Percentiles rank a stretch among this genome's conserved stretches.
These are phyloP conservation scores for Triticum dicoccoides DNA, from an alignment of 176 grass and related monocot genomes.

Conservation along the genomic window DNA sequence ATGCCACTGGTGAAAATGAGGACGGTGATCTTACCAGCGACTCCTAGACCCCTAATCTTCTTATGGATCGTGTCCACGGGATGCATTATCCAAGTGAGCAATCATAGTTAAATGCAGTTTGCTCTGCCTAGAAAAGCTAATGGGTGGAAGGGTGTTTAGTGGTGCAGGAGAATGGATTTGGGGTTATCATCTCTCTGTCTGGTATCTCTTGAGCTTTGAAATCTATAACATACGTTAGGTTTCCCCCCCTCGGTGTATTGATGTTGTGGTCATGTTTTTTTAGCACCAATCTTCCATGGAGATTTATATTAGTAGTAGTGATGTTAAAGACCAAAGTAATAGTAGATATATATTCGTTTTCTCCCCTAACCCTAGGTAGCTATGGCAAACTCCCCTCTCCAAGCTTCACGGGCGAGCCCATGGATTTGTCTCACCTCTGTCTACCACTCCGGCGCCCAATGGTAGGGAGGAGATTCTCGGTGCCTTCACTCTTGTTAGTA, in stretches of 20 bases:
- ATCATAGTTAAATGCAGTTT: not conserved
- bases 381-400: too few relatives aligned
- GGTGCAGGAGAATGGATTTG: not conserved
- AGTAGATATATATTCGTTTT: too few relatives aligned
- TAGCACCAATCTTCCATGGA: not conserved
- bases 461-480: too few relatives aligned
- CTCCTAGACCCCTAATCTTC: conserved; percentile 42
- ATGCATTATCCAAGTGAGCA: not conserved
- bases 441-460: too few relatives aligned
- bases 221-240: conserved; percentile 27
- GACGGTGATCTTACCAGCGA: conserved; percentile 56
- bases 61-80: not conserved
- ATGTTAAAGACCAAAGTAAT: not conserved
- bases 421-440: too few relatives aligned
- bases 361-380: too few relatives aligned
- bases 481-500: too few relatives aligned
- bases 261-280: not conserved
- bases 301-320: not conserved
- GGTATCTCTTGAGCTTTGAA: not conserved
- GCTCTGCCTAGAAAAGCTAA: not conserved
- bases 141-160: not conserved
- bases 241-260: not conserved
- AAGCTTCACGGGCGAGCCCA: too few relatives aligned
- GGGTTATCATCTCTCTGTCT: conserved; percentile 33
- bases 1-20: conserved; percentile 64